Evolutionary conservation across 768 basidiomycete genomes (phyloP).

Genomic region (Xerocomellus intermedius): DNA sequence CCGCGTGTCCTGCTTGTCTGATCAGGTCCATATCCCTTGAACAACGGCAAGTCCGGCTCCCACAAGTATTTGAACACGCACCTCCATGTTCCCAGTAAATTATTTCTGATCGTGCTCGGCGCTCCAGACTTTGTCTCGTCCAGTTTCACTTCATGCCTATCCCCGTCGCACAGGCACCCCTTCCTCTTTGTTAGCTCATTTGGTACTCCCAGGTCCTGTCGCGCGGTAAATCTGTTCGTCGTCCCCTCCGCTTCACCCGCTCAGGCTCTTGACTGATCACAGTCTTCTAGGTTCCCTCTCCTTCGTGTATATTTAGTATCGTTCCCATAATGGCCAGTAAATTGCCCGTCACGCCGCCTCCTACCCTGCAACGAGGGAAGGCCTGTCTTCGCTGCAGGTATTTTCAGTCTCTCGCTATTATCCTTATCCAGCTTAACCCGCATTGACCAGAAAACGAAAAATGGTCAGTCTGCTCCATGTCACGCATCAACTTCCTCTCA

Average conservation of each 20-base stretch:
- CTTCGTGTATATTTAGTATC: slow-evolving; percentile 37
- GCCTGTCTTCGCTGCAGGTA: slow-evolving; percentile 74
- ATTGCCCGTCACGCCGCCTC: slow-evolving; percentile 26
- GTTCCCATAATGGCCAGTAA: slow-evolving; percentile 37
- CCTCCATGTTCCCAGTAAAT: slow-evolving; percentile 30
- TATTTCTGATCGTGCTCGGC: slow-evolving; percentile 26
- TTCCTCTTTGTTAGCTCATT: slow-evolving; percentile 6
- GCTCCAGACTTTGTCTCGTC: not conserved
- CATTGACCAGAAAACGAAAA: slow-evolving; percentile 57
- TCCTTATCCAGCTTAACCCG: not conserved
- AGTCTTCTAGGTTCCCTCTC: slow-evolving; percentile 18
- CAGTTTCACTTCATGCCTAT: slow-evolving; percentile 28
- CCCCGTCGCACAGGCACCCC: slow-evolving; percentile 21
- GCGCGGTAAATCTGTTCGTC: slow-evolving; percentile 12
- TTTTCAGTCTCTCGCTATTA: slow-evolving; percentile 17
- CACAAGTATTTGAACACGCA: slow-evolving; percentile 32
- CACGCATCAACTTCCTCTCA: slow-evolving; percentile 10
- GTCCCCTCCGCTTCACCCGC: not conserved
- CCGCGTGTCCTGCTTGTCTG: slow-evolving; percentile 29
- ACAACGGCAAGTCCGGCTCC: slow-evolving; percentile 23
- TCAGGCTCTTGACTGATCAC: not conserved
- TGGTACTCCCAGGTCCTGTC: not conserved
- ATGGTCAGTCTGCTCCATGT: slow-evolving; percentile 44
- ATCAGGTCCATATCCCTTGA: slow-evolving; percentile 27
- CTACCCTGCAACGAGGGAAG: slow-evolving; percentile 63